Base-by-base conservation (phyloP, 495 filamentous ascomycete species). In the Evernia prunastri region DNA sequence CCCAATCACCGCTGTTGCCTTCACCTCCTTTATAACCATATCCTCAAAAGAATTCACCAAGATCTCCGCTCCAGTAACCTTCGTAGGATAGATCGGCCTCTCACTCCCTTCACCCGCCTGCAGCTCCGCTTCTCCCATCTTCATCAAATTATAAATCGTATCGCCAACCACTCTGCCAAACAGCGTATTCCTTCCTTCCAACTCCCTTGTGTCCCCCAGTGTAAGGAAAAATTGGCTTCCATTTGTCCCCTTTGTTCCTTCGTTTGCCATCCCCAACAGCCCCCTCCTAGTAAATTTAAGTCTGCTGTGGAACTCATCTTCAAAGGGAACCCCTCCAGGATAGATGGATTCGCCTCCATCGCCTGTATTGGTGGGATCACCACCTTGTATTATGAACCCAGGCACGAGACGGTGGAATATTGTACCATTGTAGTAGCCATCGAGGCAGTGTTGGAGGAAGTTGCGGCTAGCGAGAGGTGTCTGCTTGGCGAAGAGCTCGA, bases 221-320 rank as follows among this genome's bases (percentile, higher is more conserved):
- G 94, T 97, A 60, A 99, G 83, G 75, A 99, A 99, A 79, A 97
- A 97, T 78, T 99, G 94, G 74, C 90, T 95, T 18, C 81, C 80
- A 66, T 83, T 81, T 68, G 79, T 80, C 67, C 92, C 84, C 67
- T 89, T 88, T 49, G 72, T 72, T 6, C 88, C 82, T 39, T 83
- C 82, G 72, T 92, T 92, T 13, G 95, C 94, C 93, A 97, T 82
- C 15, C 92, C 94, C 65, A 99, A 74, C 66, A 97, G 75, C 3
- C 94, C 94, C 54, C 94, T 83, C 61, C 94, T 83, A 68, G 96
- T 99, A 80, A 91, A 97, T 70, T 92, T 94, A 56, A 99, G 75
- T 12, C 94, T 83, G 67, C 86, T 89, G 78, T 97, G 93, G 61
- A 97, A 86, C 72, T 99, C 94, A 80, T 97, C 90, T 65, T 85